Percentiles rank a stretch among this genome's conserved stretches.
These are phyloP conservation scores for Backusella morwellensis DNA, from an alignment of 192 early-diverging fungal species.

Conservation along the genomic window DNA sequence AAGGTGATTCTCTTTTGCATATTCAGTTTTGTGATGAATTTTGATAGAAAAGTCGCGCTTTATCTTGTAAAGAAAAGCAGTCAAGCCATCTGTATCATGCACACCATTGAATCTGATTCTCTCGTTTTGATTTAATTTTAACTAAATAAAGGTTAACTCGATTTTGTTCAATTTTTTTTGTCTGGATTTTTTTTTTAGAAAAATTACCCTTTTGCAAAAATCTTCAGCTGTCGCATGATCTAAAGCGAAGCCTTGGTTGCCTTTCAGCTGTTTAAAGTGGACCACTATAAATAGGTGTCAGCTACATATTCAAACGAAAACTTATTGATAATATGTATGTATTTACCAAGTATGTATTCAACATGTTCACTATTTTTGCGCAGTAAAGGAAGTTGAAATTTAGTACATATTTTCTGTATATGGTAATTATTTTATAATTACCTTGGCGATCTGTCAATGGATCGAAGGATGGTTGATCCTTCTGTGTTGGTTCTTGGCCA, in stretches of 20 bases:
- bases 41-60: slow-evolving; percentile 34
- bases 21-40: slow-evolving; percentile 29
- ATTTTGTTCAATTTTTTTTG: too few relatives aligned
- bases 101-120: slow-evolving; percentile 30
- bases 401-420: not conserved
- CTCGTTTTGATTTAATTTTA: slow-evolving; percentile 25
- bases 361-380: not conserved
- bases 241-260: slow-evolving; percentile 28
- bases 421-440: not conserved
- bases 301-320: not conserved
- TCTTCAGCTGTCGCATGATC: slow-evolving; percentile 24
- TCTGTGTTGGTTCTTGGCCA: slow-evolving; percentile 4
- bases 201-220: slow-evolving; percentile 21
- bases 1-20: not conserved
- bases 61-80: slow-evolving; percentile 27
- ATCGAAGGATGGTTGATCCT: not conserved
- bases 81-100: slow-evolving; percentile 28
- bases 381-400: not conserved
- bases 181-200: too few relatives aligned
- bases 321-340: not conserved
- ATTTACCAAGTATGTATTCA: not conserved
- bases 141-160: not conserved
- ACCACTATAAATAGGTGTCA: slow-evolving; percentile 18
- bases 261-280: slow-evolving; percentile 33
- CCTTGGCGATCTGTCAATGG: not conserved